A percentile compares a stretch with the other conserved stretches of the same genome.
Conservation (phyloP, 2,329 filamentous ascomycete genomes). For the Venturia aucupariae region DNA sequence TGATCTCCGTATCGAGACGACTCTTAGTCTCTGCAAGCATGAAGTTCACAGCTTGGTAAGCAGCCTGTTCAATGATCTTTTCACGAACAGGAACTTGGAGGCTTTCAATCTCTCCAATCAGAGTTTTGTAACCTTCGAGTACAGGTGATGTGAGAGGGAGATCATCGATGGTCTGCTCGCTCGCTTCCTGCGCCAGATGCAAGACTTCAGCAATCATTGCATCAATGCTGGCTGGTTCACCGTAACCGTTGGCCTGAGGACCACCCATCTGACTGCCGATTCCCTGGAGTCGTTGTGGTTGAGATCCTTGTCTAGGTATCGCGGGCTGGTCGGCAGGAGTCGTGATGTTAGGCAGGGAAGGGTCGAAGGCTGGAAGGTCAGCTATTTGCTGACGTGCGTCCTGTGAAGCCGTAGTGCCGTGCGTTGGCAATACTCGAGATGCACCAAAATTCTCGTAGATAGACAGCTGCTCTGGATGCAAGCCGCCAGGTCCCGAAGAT, state of each 20-base stretch:
- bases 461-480: slow-evolving; percentile 86
- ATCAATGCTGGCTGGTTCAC: slow-evolving; percentile 42
- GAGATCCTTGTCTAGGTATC: slow-evolving; percentile 48
- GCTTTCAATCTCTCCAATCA: slow-evolving; percentile 36
- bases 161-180: slow-evolving; percentile 50
- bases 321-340: slow-evolving; percentile 54
- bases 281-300: slow-evolving; percentile 32
- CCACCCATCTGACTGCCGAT: slow-evolving; percentile 18
- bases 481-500: slow-evolving; percentile 48
- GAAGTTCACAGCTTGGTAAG: slow-evolving; percentile 43
- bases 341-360: slow-evolving; percentile 50
- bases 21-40: slow-evolving; percentile 47
- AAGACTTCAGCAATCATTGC: slow-evolving; percentile 48
- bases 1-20: slow-evolving; percentile 52
- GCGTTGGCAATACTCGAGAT: slow-evolving; percentile 43
- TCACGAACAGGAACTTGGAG: slow-evolving; percentile 41
- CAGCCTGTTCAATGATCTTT: slow-evolving; percentile 45
- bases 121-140: slow-evolving; percentile 49
- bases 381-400: slow-evolving; percentile 52
- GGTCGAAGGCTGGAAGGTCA: slow-evolving; percentile 49
- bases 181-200: slow-evolving; percentile 45
- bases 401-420: slow-evolving; percentile 34
- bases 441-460: slow-evolving; percentile 86
- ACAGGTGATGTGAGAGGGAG: slow-evolving; percentile 45
- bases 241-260: slow-evolving; percentile 51